Evolutionary conservation across 495 filamentous ascomycete species (phyloP).

Genomic region (Copromyces sp.): DNA sequence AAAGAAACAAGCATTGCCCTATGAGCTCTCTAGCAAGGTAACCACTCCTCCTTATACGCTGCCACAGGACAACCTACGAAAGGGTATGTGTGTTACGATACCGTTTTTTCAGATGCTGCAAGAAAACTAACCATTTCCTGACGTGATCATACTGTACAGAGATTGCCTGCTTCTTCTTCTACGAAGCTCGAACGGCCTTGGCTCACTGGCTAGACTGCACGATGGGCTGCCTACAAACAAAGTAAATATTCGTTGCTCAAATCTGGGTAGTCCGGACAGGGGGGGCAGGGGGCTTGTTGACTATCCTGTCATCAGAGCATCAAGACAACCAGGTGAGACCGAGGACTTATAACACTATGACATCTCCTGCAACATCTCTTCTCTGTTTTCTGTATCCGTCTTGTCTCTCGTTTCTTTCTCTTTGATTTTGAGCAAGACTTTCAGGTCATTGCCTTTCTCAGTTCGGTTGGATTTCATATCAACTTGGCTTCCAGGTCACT

Average conservation of each 20-base stretch:
- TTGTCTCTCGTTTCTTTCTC: constrained; percentile 2
- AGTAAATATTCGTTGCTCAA: background rate
- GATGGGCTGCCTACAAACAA: background rate
- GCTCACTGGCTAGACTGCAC: background rate
- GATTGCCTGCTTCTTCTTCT: background rate
- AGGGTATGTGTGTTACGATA: background rate
- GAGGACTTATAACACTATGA: constrained; percentile 5
- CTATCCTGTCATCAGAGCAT: background rate
- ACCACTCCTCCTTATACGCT: background rate
- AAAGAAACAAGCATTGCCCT: background rate
- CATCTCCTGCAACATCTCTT: background rate
- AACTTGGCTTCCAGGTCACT: background rate
- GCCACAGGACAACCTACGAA: background rate
- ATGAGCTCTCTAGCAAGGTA: no score
- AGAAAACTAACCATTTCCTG: background rate
- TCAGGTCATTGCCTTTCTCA: background rate
- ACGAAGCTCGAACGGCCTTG: background rate
- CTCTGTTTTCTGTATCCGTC: background rate
- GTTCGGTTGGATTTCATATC: background rate
- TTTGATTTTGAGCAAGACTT: background rate
- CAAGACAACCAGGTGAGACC: background rate
- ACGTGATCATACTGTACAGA: background rate
- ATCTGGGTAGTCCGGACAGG: background rate
- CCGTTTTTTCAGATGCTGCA: background rate
- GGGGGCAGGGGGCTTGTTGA: background rate